Evolutionary conservation across 2,329 filamentous ascomycete species (phyloP).

Genomic region (Stachybotrys chlorohalonatus): DNA sequence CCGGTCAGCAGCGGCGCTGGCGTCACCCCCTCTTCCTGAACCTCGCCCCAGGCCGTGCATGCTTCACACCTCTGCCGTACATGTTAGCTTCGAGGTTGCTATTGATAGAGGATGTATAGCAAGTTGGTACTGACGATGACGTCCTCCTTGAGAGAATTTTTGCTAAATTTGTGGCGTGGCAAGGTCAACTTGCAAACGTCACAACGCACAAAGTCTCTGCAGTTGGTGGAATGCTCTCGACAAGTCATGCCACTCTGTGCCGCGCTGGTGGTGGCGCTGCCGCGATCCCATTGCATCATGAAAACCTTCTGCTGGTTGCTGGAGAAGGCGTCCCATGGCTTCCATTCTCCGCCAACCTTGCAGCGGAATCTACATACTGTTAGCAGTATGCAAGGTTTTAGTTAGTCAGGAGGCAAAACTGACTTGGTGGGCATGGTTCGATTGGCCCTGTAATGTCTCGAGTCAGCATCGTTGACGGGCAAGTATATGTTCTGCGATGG

Average conservation of each 20-base stretch:
- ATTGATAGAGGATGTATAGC: background rate
- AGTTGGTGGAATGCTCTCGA: constrained; percentile 19
- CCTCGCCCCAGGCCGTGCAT: constrained; percentile 26
- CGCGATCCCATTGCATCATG: constrained; percentile 5
- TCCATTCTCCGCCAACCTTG: constrained; percentile 27
- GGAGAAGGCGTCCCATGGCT: constrained; percentile 20
- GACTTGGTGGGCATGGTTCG: background rate
- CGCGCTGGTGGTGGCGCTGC: constrained; percentile 10
- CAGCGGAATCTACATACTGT: constrained; percentile 20
- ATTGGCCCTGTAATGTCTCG: no score
- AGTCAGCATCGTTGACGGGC: no score
- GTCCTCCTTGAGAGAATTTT: constrained; percentile 15
- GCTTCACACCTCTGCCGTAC: constrained; percentile 20
- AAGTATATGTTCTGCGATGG: background rate
- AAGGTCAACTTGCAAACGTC: constrained; percentile 19
- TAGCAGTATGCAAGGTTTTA: background rate
- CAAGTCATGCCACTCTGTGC: constrained; percentile 27
- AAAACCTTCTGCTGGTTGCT: constrained; percentile 19
- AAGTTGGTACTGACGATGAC: constrained; percentile 16
- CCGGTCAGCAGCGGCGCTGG: constrained; percentile 21
- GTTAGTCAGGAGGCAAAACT: background rate
- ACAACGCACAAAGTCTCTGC: constrained; percentile 18
- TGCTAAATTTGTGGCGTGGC: constrained; percentile 18
- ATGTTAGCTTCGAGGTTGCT: background rate
- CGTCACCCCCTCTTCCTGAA: constrained; percentile 22